Base-by-base conservation (phyloP, 2,329 filamentous ascomycete species). In the Biscogniauxia sp. region DNA sequence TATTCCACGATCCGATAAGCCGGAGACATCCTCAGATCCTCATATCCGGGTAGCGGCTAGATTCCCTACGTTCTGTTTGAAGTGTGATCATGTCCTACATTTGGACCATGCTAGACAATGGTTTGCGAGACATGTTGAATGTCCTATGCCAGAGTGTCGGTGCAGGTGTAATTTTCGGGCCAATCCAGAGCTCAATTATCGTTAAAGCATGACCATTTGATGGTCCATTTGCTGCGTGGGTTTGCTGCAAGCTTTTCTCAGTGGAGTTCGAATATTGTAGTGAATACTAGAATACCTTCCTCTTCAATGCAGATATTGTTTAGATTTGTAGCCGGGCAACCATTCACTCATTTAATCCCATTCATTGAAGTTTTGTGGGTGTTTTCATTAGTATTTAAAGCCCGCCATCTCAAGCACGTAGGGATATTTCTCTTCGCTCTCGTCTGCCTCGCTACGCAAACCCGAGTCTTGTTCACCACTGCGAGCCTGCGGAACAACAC, bases 11-110 rank as follows among this genome's bases (percentile, higher is more conserved):
- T 86, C 84, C 32, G 84, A 87, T 72, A 78, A 78, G 62, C 82
- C 83, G 1, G 84, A 85, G 70, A 76, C 79, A 57, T 79, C 80
- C 51, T 73, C 78, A 6, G 82, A 86, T 66, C 70, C 73, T 23
- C 76, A 77, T 59, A 75, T 76, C 52, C 73, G 77, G 68, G 75
- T 80, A 72, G 80, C 82, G 53, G 84, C 83, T 2, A 79, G 81
- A 53, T 89, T 90, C 68, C 85, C 86, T n/a, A 88, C 85, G 0
- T 90, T 90, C 68, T 90, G 88, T 63, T 78, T 90, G 51, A 82
- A 82, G 66, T 90, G 88, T 70, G 86, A 89, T 68, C 88, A 90
- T 69, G 86, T 88, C 9, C 75, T 87, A 68, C 88, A 90, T 67
- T 78, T 89, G 60, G 87, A 89, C 66, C 88, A 90, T 70, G 86